Conservation (phyloP, 2,329 filamentous ascomycete genomes). For the Verruconis gallopava region DNA sequence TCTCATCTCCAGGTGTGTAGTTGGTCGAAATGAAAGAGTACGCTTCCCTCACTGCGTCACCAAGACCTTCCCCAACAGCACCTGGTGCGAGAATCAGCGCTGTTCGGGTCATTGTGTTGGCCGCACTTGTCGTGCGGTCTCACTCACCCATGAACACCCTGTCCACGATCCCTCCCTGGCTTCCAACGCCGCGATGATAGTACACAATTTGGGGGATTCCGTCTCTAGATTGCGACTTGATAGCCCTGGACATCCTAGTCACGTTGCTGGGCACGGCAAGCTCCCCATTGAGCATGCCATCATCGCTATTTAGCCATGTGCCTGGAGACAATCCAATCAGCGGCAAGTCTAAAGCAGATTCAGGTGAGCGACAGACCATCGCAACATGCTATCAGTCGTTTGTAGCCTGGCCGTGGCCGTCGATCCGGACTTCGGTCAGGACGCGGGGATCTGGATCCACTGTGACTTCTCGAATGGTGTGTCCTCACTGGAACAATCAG, state of each 20-base stretch:
- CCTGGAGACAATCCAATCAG: constrained; percentile 14
- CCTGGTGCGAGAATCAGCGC: constrained; percentile 17
- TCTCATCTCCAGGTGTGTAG: constrained; percentile 38
- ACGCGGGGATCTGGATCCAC: not conserved
- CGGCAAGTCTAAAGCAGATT: too few relatives aligned
- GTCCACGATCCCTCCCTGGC: constrained; percentile 29
- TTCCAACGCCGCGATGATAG: constrained; percentile 37
- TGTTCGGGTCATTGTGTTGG: not conserved
- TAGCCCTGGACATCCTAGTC: constrained; percentile 35
- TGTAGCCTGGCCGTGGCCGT: not conserved
- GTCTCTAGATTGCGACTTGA: constrained; percentile 34
- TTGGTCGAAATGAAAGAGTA: constrained; percentile 42
- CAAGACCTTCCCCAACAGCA: constrained; percentile 31
- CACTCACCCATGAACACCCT: constrained; percentile 25
- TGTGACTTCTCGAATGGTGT: not conserved
- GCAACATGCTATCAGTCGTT: not conserved
- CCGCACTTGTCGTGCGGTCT: not conserved
- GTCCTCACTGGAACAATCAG: not conserved
- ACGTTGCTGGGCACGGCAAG: constrained; percentile 36
- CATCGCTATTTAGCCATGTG: constrained; percentile 38
- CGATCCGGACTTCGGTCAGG: not conserved
- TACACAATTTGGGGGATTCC: constrained; percentile 38
- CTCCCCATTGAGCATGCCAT: constrained; percentile 30
- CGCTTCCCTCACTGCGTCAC: constrained; percentile 34
- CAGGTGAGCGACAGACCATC: not conserved